Conservation (phyloP, 306 rosid genomes). For the Clitoria ternatea region DNA sequence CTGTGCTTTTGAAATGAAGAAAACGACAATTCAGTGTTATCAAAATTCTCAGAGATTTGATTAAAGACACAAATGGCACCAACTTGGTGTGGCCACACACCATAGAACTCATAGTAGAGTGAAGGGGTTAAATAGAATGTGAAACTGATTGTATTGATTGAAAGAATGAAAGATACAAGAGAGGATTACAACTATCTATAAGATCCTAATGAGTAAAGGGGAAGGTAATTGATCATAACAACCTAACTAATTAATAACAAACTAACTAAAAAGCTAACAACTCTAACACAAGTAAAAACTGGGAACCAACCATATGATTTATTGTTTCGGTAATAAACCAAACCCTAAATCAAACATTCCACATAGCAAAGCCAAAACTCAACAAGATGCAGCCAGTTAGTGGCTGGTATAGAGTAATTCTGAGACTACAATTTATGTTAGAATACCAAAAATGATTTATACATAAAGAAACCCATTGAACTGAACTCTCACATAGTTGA, state of each 20-base stretch:
- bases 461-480: not conserved
- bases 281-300: not conserved
- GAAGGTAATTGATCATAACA: no score
- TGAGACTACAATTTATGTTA: not conserved
- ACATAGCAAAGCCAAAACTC: not conserved
- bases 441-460: not conserved
- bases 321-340: not conserved
- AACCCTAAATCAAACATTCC: not conserved
- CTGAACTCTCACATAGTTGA: not conserved
- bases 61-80: no score
- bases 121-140: no score
- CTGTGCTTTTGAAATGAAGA: not conserved
- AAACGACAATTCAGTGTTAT: not conserved
- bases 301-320: not conserved
- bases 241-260: no score
- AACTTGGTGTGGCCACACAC: no score
- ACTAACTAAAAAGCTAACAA: no score
- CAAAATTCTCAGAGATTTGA: no score
- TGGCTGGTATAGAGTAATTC: constrained; percentile 8
- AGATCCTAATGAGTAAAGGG: no score
- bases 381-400: constrained; percentile 5
- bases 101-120: no score
- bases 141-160: no score
- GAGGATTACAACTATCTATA: no score
- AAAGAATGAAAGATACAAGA: no score